Conservation (phyloP, 2,329 filamentous ascomycete genomes). For the Ascocoryne sarcoides region DNA sequence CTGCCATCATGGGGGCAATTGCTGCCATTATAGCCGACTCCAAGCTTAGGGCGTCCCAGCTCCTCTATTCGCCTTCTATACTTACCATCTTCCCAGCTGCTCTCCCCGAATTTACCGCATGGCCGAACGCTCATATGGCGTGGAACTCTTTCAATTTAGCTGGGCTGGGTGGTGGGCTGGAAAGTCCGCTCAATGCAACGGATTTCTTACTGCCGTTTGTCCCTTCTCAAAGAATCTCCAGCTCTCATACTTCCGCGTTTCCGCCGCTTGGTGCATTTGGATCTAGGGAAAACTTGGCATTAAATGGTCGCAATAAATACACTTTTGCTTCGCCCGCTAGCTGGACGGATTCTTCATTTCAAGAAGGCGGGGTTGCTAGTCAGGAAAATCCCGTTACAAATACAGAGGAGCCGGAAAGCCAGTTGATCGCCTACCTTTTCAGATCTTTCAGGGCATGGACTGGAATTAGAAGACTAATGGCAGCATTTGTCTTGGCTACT, state of each 20-base stretch:
- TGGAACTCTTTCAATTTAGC: slow-evolving; percentile 47
- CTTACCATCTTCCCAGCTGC: slow-evolving; percentile 56
- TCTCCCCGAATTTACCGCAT: slow-evolving; percentile 37
- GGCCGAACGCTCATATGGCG: slow-evolving; percentile 38
- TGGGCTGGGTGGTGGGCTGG: slow-evolving; percentile 31
- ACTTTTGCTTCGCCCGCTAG: slow-evolving; percentile 12
- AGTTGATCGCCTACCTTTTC: slow-evolving; percentile 66
- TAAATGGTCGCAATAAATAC: slow-evolving; percentile 19
- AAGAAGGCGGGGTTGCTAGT: slow-evolving; percentile 9
- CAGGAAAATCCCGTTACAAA: slow-evolving; percentile 29
- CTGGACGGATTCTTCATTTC: slow-evolving; percentile 14
- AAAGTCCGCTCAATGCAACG: slow-evolving; percentile 43
- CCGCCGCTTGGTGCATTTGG: slow-evolving; percentile 42
- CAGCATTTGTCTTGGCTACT: slow-evolving; percentile 58
- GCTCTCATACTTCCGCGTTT: slow-evolving; percentile 37
- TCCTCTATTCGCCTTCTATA: slow-evolving; percentile 60
- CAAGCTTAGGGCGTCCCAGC: slow-evolving; percentile 64
- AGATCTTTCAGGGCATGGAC: slow-evolving; percentile 48
- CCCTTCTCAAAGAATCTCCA: slow-evolving; percentile 33
- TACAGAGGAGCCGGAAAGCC: slow-evolving; percentile 56
- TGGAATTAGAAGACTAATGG: slow-evolving; percentile 55
- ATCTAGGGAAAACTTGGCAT: slow-evolving; percentile 31
- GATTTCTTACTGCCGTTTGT: slow-evolving; percentile 55
- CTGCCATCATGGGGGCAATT: slow-evolving; percentile 68
- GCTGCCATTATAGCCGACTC: slow-evolving; percentile 71